Conservation (phyloP, 768 basidiomycete species). For the Baorangia bicolor region DNA sequence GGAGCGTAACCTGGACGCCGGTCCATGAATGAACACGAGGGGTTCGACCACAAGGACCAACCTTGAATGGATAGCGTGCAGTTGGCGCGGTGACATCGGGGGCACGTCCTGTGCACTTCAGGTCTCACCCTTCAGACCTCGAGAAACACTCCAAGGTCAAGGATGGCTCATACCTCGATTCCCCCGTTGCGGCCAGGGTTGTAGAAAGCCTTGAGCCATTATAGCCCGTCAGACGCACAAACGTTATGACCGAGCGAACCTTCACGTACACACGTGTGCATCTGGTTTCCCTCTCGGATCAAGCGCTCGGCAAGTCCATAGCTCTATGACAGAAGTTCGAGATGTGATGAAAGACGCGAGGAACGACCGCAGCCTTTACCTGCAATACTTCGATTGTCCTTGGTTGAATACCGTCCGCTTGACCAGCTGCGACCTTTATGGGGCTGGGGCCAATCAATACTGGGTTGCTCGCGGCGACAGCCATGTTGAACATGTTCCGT, state of each 20-base stretch:
- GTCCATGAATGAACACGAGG: background rate
- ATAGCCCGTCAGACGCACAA: background rate
- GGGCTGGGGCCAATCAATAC: too few species aligned
- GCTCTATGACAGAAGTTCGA: background rate
- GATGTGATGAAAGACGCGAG: background rate
- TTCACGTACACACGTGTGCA: constrained; percentile 57
- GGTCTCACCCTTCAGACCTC: too few species aligned
- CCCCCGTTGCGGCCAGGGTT: constrained; percentile 55
- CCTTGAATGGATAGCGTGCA: constrained; percentile 70
- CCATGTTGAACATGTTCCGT: too few species aligned
- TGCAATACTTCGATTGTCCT: constrained; percentile 55
- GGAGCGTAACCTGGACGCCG: constrained; percentile 27
- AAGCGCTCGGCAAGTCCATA: too few species aligned
- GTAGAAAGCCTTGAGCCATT: constrained; percentile 60
- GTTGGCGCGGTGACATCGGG: too few species aligned
- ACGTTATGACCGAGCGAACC: background rate
- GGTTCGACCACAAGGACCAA: constrained; percentile 17
- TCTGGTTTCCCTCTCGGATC: too few species aligned
- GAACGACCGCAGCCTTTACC: constrained; percentile 21
- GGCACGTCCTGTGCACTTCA: too few species aligned
- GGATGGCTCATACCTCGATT: too few species aligned
- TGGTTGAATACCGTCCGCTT: too few species aligned
- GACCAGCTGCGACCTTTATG: too few species aligned
- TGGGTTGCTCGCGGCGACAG: too few species aligned
- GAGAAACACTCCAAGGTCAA: too few species aligned